Evolutionary conservation across 805 yeast genomes (phyloP), one percentile per base, ranked within the genome.

Genomic region (Scheffersomyces spartinae): DNA sequence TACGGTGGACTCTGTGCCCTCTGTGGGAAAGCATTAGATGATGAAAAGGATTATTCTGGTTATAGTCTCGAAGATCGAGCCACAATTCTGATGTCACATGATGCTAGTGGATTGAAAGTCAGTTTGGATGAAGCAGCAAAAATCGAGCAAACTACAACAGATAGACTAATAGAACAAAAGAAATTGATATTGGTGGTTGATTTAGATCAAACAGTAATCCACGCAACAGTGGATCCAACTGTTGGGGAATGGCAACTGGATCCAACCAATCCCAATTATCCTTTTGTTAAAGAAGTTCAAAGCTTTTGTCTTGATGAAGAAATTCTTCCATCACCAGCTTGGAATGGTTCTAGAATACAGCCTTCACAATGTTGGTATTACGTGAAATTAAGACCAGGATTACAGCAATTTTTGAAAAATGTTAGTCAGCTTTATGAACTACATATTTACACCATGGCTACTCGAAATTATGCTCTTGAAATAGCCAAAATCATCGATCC

Each of bases 371-470:
- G 94, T 49, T 79, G 88, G 81, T 91, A 91, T 49, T 91, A 82
- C 41, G 95, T 93, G 15, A 91, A 91, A 49, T 55, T 83, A 19
- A 67, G 98, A 35, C 97, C 97, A 0, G 95, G 95, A 0, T 59
- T 91, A 20, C 54, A 64, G 25, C 75, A 73, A 26, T 91, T 91
- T 46, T 63, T 91, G 26, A 68, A 66, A 26, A 61, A 62, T 24
- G 68, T 83, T 25, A 57, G 77, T 5, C 52, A 74, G 24, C 54
- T 68, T 23, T 91, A 79, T 47, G 97, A 91, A 52, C 58, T 91
- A 62, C 98, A 91, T 45, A 82, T 91, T 20, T 91, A 91, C 49
- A 91, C 98, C 4, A 91, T 91, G 98, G 98, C 97, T 6, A 91
- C 98, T 4, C 62, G 95, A 37, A 76, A 88, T 15, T 91, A 91